Evolutionary conservation across 176 grass and related monocot genomes (phyloP).

Genomic region (Elymus sibiricus): DNA sequence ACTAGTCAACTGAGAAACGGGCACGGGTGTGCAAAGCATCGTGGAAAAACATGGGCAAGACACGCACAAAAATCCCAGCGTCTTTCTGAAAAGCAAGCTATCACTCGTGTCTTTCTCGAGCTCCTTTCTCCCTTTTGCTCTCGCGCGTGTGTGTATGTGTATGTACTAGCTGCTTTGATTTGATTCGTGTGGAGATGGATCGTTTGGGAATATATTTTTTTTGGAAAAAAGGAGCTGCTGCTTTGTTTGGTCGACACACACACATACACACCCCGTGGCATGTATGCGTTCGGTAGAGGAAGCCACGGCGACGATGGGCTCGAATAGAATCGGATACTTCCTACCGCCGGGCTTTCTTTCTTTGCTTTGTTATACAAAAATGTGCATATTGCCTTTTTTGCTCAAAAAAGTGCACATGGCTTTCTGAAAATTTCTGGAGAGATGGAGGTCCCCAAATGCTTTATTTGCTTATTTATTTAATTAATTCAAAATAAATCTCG

Average conservation of each 20-base stretch:
- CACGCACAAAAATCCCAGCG: neutral
- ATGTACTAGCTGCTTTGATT: too few relatives aligned
- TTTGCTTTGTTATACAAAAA: neutral
- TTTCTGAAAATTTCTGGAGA: neutral
- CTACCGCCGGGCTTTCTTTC: neutral
- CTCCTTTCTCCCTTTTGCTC: neutral
- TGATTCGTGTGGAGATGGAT: too few relatives aligned
- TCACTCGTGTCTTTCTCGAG: neutral
- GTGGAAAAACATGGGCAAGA: neutral
- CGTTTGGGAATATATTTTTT: neutral
- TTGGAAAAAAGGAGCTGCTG: neutral
- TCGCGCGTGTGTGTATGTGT: too few relatives aligned
- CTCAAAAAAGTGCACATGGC: too few relatives aligned
- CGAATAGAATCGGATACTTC: neutral
- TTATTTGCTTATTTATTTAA: too few relatives aligned
- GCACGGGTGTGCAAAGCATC: neutral
- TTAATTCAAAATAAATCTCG: too few relatives aligned
- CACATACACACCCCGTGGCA: too few relatives aligned
- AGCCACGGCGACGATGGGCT: neutral
- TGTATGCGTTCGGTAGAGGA: neutral
- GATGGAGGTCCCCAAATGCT: neutral
- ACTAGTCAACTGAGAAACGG: neutral
- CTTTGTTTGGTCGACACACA: neutral
- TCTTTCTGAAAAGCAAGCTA: neutral
- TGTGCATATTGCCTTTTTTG: neutral